Conservation (phyloP, 2,329 filamentous ascomycete species). For the Fulvia fulva region DNA sequence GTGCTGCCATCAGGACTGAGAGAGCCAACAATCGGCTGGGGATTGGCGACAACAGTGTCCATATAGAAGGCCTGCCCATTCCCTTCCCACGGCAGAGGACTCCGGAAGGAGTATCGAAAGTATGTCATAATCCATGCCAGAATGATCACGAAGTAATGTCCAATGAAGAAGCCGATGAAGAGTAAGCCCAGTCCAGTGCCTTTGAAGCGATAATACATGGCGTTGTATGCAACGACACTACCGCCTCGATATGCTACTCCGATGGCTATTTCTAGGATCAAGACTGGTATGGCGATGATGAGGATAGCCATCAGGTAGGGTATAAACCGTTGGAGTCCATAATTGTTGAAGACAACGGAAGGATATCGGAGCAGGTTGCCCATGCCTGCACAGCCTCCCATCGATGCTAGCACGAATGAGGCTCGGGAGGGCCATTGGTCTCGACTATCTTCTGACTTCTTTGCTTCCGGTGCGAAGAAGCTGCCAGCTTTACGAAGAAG, state of each 20-base stretch:
- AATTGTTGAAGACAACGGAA: constrained; percentile 58
- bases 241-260: constrained; percentile 50
- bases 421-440: constrained; percentile 56
- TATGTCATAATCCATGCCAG: constrained; percentile 58
- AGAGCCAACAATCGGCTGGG: constrained; percentile 40
- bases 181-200: constrained; percentile 52
- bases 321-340: constrained; percentile 60
- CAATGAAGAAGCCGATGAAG: constrained; percentile 53
- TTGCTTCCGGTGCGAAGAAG: not conserved
- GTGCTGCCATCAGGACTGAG: constrained; percentile 31
- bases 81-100: constrained; percentile 52
- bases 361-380: constrained; percentile 57
- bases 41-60: constrained; percentile 48
- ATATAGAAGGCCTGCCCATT: constrained; percentile 52
- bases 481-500: too few species aligned
- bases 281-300: constrained; percentile 53
- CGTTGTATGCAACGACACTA: constrained; percentile 34
- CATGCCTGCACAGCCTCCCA: constrained; percentile 57
- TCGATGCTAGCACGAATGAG: constrained; percentile 55
- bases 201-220: constrained; percentile 51
- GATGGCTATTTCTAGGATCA: constrained; percentile 53
- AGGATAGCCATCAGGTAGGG: constrained; percentile 56
- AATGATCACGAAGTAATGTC: constrained; percentile 55
- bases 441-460: constrained; percentile 38
- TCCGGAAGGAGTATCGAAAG: constrained; percentile 54